Evolutionary conservation across 768 basidiomycete species (phyloP).

Genomic region (Epithele typhae): DNA sequence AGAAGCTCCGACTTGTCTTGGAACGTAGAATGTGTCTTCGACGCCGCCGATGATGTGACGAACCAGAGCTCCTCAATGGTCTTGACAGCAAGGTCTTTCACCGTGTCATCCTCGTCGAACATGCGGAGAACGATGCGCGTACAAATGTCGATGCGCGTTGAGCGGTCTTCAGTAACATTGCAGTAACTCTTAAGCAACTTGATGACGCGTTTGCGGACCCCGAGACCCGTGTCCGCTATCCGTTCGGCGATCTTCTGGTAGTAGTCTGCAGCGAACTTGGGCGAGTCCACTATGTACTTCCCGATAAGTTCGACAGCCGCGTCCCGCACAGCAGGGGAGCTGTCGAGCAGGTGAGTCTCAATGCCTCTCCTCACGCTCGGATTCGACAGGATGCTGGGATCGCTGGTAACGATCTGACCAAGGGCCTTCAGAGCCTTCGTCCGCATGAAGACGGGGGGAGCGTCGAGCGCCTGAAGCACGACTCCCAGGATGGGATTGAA

Average conservation of each 20-base stretch:
- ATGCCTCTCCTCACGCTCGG: slow-evolving; percentile 79
- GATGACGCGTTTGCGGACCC: slow-evolving; percentile 93
- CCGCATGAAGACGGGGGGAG: slow-evolving; percentile 84
- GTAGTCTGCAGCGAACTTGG: slow-evolving; percentile 85
- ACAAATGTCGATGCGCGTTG: slow-evolving; percentile 73
- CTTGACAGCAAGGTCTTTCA: slow-evolving; percentile 90
- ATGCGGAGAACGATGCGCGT: slow-evolving; percentile 78
- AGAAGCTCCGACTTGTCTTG: slow-evolving; percentile 54
- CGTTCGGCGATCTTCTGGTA: slow-evolving; percentile 86
- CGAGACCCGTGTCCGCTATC: slow-evolving; percentile 89
- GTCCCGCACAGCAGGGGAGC: slow-evolving; percentile 92
- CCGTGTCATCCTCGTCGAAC: slow-evolving; percentile 90
- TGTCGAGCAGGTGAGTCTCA: slow-evolving; percentile 86
- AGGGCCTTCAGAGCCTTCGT: slow-evolving; percentile 91
- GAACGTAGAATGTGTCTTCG: slow-evolving; percentile 10
- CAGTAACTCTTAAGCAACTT: slow-evolving; percentile 89
- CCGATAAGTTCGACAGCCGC: slow-evolving; percentile 96
- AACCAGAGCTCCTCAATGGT: slow-evolving; percentile 94
- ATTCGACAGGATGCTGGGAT: slow-evolving; percentile 77
- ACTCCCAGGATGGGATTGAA: slow-evolving; percentile 82
- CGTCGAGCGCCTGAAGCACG: slow-evolving; percentile 76
- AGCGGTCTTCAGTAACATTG: slow-evolving; percentile 50
- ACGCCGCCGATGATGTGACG: slow-evolving; percentile 24
- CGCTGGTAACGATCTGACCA: slow-evolving; percentile 85
- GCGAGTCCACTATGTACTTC: slow-evolving; percentile 91